Percentiles rank a stretch among this genome's conserved stretches.
Evolutionary conservation across 176 grass and related monocot genomes (phyloP).

Genomic region (Triticum turgidum): DNA sequence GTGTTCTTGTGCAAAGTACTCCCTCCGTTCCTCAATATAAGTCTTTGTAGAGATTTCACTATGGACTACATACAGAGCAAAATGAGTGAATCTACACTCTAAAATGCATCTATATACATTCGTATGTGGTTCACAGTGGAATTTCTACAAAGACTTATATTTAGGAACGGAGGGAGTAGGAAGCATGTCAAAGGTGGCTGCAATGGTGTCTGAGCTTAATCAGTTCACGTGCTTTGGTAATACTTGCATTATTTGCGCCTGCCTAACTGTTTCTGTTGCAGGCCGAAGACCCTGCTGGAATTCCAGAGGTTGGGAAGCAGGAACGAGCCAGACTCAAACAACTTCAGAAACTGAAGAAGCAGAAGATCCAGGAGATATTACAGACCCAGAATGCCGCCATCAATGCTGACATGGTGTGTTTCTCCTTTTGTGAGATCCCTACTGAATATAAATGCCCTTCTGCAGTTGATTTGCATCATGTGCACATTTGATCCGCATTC

Average conservation of each 20-base stretch:
- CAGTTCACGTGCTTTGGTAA: not conserved
- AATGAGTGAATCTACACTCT: too few relatives aligned
- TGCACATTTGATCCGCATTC: not conserved
- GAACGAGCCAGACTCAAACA: constrained; percentile 73
- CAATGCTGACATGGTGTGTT: constrained; percentile 79
- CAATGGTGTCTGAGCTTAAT: not conserved
- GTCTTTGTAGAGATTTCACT: too few relatives aligned
- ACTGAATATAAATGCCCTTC: not conserved
- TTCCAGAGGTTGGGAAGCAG: constrained; percentile 56
- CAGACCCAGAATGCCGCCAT: constrained; percentile 76
- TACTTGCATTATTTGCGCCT: not conserved
- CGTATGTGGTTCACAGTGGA: too few relatives aligned
- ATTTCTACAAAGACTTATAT: too few relatives aligned
- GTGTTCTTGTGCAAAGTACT: not conserved
- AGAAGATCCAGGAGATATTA: constrained; percentile 84
- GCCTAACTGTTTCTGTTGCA: constrained; percentile 17
- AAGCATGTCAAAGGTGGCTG: not conserved
- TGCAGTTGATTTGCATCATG: not conserved
- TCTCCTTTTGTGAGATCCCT: not conserved
- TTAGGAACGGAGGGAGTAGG: too few relatives aligned
- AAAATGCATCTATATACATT: too few relatives aligned
- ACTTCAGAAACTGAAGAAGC: constrained; percentile 71
- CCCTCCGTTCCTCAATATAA: too few relatives aligned
- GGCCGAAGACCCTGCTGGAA: constrained; percentile 36
- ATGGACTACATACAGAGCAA: too few relatives aligned